A percentile compares a stretch with the other conserved stretches of the same genome.
Conservation (phyloP, 1,139 yeast genomes). For the Candida glucosophila region DNA sequence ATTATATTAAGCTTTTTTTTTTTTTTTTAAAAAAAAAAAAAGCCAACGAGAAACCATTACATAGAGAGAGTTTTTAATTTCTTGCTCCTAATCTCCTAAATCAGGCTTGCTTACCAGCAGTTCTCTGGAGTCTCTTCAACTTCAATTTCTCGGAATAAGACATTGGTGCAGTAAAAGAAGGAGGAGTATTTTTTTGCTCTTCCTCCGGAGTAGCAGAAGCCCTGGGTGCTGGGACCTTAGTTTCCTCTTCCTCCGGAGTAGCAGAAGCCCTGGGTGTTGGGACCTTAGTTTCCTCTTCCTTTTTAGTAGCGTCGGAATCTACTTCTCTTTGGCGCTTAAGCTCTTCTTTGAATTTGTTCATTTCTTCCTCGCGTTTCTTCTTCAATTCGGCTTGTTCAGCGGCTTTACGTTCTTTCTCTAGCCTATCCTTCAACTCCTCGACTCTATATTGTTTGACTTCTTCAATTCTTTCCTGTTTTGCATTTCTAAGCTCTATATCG, state of each 20-base stretch:
- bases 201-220: too few species aligned
- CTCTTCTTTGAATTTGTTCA: constrained; percentile 32
- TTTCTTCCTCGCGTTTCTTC: constrained; percentile 32
- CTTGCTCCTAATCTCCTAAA: not conserved
- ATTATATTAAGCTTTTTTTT: not conserved
- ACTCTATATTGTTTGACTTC: constrained; percentile 48
- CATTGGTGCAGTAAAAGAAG: constrained; percentile 23
- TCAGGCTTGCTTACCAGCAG: not conserved
- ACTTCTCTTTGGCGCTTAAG: constrained; percentile 36
- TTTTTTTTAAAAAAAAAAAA: not conserved
- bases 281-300: constrained; percentile 28
- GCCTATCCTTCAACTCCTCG: constrained; percentile 33
- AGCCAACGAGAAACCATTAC: not conserved
- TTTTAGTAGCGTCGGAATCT: constrained; percentile 34
- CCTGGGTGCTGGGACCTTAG: constrained; percentile 11
- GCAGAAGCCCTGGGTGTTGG: constrained; percentile 11
- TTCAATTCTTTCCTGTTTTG: constrained; percentile 61
- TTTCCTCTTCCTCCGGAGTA: too few species aligned
- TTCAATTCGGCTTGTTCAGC: constrained; percentile 21
- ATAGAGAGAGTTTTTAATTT: not conserved
- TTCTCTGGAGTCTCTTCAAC: constrained; percentile 37
- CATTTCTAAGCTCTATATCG: constrained; percentile 46
- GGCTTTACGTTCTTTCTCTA: constrained; percentile 29
- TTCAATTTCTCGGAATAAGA: constrained; percentile 51
- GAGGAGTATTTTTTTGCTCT: too few species aligned